Percentiles rank a stretch among this genome's conserved stretches.
Evolutionary conservation across 805 yeast genomes (phyloP).

Genomic region (Saccharomycopsis fodiens): DNA sequence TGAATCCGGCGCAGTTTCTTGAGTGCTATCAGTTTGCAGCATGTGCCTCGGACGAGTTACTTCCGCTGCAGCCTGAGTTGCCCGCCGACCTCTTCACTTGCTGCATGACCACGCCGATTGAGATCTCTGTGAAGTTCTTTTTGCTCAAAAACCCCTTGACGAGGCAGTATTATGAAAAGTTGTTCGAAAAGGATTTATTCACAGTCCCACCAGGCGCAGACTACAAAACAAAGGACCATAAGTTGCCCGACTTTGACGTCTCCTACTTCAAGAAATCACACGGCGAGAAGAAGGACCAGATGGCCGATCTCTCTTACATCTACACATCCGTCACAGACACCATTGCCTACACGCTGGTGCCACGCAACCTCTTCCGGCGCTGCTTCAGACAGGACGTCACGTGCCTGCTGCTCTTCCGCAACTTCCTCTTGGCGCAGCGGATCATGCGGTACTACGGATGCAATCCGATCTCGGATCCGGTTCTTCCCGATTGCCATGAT

Average conservation of each 20-base stretch:
- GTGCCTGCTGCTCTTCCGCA: slow-evolving; percentile 93
- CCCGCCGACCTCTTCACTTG: slow-evolving; percentile 97
- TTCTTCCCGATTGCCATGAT: slow-evolving; percentile 71
- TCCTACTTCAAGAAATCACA: slow-evolving; percentile 62
- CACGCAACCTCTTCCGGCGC: slow-evolving; percentile 81
- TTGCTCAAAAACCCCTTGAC: slow-evolving; percentile 72
- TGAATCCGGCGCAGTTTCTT: slow-evolving; percentile 34
- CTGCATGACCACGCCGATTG: slow-evolving; percentile 92
- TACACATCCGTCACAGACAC: slow-evolving; percentile 98
- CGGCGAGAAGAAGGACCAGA: slow-evolving; percentile 88
- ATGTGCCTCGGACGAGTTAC: slow-evolving; percentile 73
- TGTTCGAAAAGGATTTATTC: slow-evolving; percentile 27
- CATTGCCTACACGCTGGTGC: slow-evolving; percentile 91
- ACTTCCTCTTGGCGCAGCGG: slow-evolving; percentile 84
- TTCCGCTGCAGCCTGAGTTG: slow-evolving; percentile 88
- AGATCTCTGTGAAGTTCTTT: slow-evolving; percentile 87
- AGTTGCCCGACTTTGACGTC: slow-evolving; percentile 45
- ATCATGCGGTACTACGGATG: slow-evolving; percentile 91
- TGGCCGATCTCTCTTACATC: slow-evolving; percentile 96
- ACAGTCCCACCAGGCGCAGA: slow-evolving; percentile 21
- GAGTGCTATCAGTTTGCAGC: slow-evolving; percentile 94
- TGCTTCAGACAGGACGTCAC: slow-evolving; percentile 91
- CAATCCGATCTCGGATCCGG: slow-evolving; percentile 92
- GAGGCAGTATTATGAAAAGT: slow-evolving; percentile 33
- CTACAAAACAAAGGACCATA: slow-evolving; percentile 22